Base-by-base conservation (phyloP, 2,329 filamentous ascomycete species). In the Trichoderma koningii region DNA sequence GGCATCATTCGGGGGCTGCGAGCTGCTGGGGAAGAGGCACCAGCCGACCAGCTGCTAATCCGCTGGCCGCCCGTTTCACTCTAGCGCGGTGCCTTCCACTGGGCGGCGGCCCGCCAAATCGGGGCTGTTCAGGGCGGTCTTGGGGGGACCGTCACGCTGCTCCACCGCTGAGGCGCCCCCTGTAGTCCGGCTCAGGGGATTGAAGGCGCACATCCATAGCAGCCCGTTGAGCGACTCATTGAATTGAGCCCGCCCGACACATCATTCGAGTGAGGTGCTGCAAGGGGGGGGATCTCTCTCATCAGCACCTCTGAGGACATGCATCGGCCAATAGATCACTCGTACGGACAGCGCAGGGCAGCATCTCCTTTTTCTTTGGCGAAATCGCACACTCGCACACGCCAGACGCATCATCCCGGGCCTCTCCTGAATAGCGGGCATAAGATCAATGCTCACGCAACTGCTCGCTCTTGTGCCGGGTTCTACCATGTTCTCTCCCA, bases 401-500 rank as follows among this genome's bases (percentile, higher is more conserved):
- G 34, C 34, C 34, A 38, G 34, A 38, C 34, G 30, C 52, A n/a
- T 7, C 34, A 55, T 55, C 52, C 52, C 34, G 34, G 34, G 52
- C 30, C 7, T 55, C 52, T 55, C 52, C 52, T 55, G 52, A 55
- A 55, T n/a, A 30, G 52, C 30, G 34, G 52, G 34, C 34, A 42
- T 34, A 4, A 41, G 30, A 10, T 23, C 21, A 23, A 23, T 21
- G 52, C 52, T 38, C 52, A 38, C 12, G 34, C 34, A 38, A 30
- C 38, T 34, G 52, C 30, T 15, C 52, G 34, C 14, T 17, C 23
- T 50, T 7, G 5, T 23, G 21, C 23, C 23, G 21, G 17, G 44
- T 45, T 52, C 50, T 34, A 52, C 34, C 34, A 38, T 38, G 34
- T 38, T 38, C 34, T 38, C 34, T 38, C 12, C 12, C 34, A 38